Base-by-base conservation (phyloP, 768 basidiomycete genomes). In the Mycena amicta region DNA sequence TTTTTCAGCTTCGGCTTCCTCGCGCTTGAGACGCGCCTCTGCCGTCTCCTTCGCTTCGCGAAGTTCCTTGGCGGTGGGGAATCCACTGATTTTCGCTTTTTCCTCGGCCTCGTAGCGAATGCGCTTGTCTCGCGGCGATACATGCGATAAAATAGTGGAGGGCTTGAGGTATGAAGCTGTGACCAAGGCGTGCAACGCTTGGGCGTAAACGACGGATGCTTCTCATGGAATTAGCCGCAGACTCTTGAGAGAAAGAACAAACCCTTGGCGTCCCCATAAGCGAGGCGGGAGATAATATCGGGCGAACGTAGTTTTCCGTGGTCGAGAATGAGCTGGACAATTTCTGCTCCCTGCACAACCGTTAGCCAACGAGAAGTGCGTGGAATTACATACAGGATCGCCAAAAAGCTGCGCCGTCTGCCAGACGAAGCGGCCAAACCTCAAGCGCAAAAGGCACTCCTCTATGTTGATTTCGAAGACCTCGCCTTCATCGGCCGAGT, bases 341-440 rank as follows among this genome's bases (percentile, higher is more conserved):
- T 85, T 55, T 89, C 85, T 51, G 84, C 83, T 13, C 83, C 92
- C 93, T 95, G 59, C n/a, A 45, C 53, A 20, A 53, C 5, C 20
- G 23, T 15, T 49, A 41, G 33, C n/a, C 27, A 25, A 39, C 11
- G 28, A 20, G 53, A 15, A 16, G 37, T 20, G 25, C 6, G 33
- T 22, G 26, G 43, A 47, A 55, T 45, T 39, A 73, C 89, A 67
- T 62, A 95, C 95, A 70, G 79, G 71, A 62, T 80, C 77, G 23
- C 93, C 94, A 58, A 89, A 88, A 47, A 87, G 70, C 53, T 86
- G 76, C 62, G 86, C 85, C 6, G 93, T 86, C 43, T 89, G 78
- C 77, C 84, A 87, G 23, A 93, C 82, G 66, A 90, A 94, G 58
- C 82, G 83, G 25, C 94, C 95, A 71, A 93, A 96, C 63, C 94